Percentiles rank a stretch among this genome's conserved stretches.
Conservation (phyloP, 768 basidiomycete genomes). For the Amanita subjunquillea region DNA sequence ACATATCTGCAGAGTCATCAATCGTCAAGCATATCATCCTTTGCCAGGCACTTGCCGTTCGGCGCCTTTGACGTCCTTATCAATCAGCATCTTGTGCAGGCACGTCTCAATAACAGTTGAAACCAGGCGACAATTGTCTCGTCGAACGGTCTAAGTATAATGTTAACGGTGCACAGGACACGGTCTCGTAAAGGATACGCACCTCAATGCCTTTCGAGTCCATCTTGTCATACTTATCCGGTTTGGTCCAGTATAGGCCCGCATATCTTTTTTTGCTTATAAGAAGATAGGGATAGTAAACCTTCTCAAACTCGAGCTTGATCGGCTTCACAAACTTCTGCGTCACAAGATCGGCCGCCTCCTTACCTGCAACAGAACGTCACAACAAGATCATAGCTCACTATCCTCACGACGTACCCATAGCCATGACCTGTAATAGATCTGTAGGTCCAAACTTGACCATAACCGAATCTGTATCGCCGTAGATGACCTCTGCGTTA, state of each 20-base stretch:
- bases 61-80: slow-evolving; percentile 87
- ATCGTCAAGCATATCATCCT: not conserved
- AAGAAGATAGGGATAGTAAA: slow-evolving; percentile 95
- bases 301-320: slow-evolving; percentile 99
- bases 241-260: slow-evolving; percentile 93
- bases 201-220: slow-evolving; percentile 99
- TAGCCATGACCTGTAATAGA: slow-evolving; percentile 75
- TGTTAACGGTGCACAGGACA: not conserved
- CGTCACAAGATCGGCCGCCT: slow-evolving; percentile 90
- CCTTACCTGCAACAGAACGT: slow-evolving; percentile 47
- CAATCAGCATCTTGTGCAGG: slow-evolving; percentile 94
- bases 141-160: slow-evolving; percentile 72
- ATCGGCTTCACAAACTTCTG: slow-evolving; percentile 89
- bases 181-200: slow-evolving; percentile 10
- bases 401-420: slow-evolving; percentile 45
- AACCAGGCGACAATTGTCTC: slow-evolving; percentile 98
- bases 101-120: slow-evolving; percentile 98
- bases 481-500: slow-evolving; percentile 93
- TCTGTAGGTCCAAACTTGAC: slow-evolving; percentile 91
- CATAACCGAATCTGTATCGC: slow-evolving; percentile 99
- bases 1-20: slow-evolving; percentile 52
- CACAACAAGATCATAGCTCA: not conserved
- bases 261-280: slow-evolving; percentile 99
- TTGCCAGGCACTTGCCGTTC: slow-evolving; percentile 58
- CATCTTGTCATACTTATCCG: slow-evolving; percentile 98